These are phyloP conservation scores for Mimosa pudica DNA, from an alignment of 306 rosid species.

Conservation along the genomic window DNA sequence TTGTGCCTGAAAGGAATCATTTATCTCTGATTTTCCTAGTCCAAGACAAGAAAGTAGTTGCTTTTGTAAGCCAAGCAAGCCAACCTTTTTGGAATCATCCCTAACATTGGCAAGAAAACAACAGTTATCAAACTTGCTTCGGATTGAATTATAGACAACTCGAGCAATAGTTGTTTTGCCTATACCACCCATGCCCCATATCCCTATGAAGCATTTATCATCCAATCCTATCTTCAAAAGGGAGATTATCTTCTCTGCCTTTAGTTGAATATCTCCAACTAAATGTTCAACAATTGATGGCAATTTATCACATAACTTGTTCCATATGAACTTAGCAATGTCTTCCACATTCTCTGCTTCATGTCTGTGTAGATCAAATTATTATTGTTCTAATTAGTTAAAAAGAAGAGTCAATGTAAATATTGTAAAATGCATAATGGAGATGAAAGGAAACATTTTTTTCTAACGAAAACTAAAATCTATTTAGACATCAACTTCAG, in stretches of 20 bases:
- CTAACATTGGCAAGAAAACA: slow-evolving; percentile 16
- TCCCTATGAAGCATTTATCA: neutral
- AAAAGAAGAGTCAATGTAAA: neutral
- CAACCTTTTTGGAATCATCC: neutral
- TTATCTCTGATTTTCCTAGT: neutral
- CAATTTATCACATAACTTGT: neutral
- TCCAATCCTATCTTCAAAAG: neutral
- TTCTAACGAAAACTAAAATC: no score
- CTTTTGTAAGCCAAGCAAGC: neutral
- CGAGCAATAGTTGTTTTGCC: neutral
- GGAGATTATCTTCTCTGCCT: neutral
- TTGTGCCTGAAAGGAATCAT: neutral
- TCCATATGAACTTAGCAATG: neutral
- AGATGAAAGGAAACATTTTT: neutral
- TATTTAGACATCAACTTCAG: no score
- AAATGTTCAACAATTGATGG: neutral
- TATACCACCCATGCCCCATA: neutral
- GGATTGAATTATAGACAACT: neutral
- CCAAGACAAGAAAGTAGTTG: neutral
- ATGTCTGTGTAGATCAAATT: neutral
- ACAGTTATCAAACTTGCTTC: neutral
- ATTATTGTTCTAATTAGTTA: neutral
- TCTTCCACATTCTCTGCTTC: neutral
- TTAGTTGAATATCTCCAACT: neutral
- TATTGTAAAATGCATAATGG: neutral